These are phyloP conservation scores for Rhodomyrtus psidioides DNA, from an alignment of 441 rosid species.

Conservation along the genomic window DNA sequence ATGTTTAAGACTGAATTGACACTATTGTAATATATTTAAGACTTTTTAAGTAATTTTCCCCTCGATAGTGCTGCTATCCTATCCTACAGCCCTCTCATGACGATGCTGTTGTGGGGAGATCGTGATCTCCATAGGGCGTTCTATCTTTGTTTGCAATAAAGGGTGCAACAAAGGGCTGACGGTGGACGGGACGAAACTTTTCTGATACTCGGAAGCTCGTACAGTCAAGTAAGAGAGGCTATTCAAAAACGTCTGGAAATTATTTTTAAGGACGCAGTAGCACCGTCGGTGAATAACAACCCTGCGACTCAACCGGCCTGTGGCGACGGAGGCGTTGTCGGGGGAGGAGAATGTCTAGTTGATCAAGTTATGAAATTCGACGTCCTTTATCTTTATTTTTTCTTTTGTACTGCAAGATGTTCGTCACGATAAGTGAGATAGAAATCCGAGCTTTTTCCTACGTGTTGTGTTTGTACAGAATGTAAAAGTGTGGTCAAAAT, in stretches of 20 bases:
- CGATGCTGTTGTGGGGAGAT: no score
- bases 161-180: no score
- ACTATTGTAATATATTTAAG: no score
- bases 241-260: background rate
- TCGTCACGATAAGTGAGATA: no score
- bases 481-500: no score
- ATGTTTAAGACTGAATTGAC: no score
- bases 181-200: background rate
- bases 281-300: background rate
- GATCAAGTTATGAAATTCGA: background rate
- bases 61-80: no score
- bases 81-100: no score
- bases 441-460: background rate
- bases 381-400: background rate
- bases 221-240: background rate
- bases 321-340: fast-evolving
- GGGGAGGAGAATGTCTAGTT: background rate
- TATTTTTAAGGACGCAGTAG: fast-evolving
- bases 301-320: fast-evolving
- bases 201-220: background rate
- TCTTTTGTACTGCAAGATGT: background rate
- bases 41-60: no score
- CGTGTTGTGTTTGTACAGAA: background rate
- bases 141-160: no score
- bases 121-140: no score